Percentiles rank a stretch among this genome's conserved stretches.
These are phyloP conservation scores for Sporothrix curviconia DNA, from an alignment of 2,329 filamentous ascomycete genomes.

Conservation along the genomic window DNA sequence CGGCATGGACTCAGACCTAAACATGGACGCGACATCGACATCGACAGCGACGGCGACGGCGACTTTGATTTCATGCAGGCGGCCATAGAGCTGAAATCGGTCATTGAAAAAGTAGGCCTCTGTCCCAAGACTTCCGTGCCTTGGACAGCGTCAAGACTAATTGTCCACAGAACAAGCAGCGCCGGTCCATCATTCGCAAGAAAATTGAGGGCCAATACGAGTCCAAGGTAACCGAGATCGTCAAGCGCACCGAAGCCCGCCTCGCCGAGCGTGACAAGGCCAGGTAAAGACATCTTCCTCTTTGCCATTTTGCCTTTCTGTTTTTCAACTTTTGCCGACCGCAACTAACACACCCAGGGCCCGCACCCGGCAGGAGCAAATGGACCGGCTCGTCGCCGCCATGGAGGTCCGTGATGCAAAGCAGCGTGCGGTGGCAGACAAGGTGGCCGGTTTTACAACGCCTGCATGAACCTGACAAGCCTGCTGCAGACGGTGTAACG, in stretches of 20 bases:
- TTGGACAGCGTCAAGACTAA: background rate
- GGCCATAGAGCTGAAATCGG: constrained; percentile 15
- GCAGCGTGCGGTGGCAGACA: constrained; percentile 20
- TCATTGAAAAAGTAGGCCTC: constrained; percentile 17
- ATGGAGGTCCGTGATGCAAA: constrained; percentile 19
- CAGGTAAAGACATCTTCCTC: no score
- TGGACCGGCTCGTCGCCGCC: constrained; percentile 19
- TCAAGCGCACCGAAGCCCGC: constrained; percentile 17
- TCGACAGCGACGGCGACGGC: constrained; percentile 12
- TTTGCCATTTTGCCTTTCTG: no score
- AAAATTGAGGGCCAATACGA: constrained; percentile 20
- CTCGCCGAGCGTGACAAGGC: constrained; percentile 14
- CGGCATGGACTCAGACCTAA: background rate
- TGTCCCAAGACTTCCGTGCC: background rate
- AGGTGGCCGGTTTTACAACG: constrained; percentile 20
- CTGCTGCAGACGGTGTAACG: constrained; percentile 20
- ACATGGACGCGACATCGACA: background rate
- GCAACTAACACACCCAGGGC: constrained; percentile 3
- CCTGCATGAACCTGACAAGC: constrained; percentile 16
- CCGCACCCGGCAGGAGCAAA: constrained; percentile 11
- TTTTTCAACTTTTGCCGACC: no score
- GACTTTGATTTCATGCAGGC: constrained; percentile 17
- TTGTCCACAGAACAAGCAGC: constrained; percentile 19
- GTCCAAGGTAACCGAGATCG: constrained; percentile 19
- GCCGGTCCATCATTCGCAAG: constrained; percentile 16